Base-by-base conservation (phyloP, 148 eudicot species). In the Silene uniflora region DNA sequence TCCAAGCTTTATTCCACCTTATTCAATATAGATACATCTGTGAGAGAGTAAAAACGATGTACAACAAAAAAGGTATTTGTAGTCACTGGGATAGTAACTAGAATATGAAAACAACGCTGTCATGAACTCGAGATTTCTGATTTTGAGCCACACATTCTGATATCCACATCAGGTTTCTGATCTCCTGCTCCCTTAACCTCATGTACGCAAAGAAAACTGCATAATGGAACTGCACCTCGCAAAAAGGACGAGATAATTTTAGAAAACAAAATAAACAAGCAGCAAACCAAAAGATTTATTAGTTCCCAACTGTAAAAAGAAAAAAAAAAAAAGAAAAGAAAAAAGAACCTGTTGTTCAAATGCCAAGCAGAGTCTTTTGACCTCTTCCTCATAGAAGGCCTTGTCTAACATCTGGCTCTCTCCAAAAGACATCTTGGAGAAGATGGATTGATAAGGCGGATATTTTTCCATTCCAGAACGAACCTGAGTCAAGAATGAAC, bases 371-470 rank as follows among this genome's bases (percentile, higher is more conserved):
- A 86, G 96, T 73, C 97, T 86, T 85, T 94, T 94, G 76, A 94
- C 98, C 77, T 94, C 98, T 88, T 94, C 98, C 86, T 94, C 98
- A 80, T 91, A 91, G 71, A 91, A 94, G 19, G 97, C 98, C 86
- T 94, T 94, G 87, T 94, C 98, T 49, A 94, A 93, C 91, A 94
- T 88, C 86, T 94, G 98, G 80, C 93, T 94, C 85, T 94, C 98
- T 79, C 98, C 98, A 68, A 91, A 94, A 42, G 97, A 91, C 78
- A 91, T 79, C 83, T 90, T 90, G 64, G 93, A 69, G 74, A 91
- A 94, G 71, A 94, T 85, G 75, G 97, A 75, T 83, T 90, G 97
- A 55, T 90, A 91, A 66, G 96, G 97, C 63, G 97, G 97, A 71
- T 93, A 93, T 66, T 93, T 93, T 77, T 93, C 98, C 97, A 93